Conservation (phyloP, 495 filamentous ascomycete species). For the Usnea hakonensis region DNA sequence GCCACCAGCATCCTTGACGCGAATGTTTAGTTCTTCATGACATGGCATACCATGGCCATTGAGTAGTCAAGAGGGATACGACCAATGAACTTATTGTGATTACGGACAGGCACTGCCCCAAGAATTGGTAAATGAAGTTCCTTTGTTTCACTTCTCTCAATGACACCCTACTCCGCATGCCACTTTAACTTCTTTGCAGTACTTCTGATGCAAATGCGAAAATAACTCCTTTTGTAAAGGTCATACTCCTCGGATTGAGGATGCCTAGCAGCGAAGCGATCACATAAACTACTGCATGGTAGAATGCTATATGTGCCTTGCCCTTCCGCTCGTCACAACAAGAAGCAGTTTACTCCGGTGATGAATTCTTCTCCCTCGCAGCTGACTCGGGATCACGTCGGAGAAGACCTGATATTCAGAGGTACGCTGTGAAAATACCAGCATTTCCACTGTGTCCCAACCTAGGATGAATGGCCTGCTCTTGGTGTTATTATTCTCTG, state of each 20-base stretch:
- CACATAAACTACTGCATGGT: too few relatives aligned
- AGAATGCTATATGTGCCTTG: too few relatives aligned
- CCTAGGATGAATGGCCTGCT: too few relatives aligned
- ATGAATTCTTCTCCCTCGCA: neutral
- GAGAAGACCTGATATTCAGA: too few relatives aligned
- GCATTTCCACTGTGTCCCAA: too few relatives aligned
- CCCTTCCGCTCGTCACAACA: neutral
- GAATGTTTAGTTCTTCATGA: conserved; percentile 18
- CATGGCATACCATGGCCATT: too few relatives aligned
- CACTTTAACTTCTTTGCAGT: neutral
- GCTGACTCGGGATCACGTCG: neutral
- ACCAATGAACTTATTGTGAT: neutral
- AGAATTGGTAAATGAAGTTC: neutral
- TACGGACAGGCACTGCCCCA: neutral
- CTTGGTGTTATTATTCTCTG: too few relatives aligned
- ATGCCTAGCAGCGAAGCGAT: too few relatives aligned
- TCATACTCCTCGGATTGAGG: neutral
- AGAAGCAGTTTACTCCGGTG: neutral
- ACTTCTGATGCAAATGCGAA: neutral
- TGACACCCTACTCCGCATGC: neutral
- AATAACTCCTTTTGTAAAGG: neutral
- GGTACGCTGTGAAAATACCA: too few relatives aligned
- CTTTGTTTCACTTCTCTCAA: neutral
- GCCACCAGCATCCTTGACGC: conserved; percentile 1
- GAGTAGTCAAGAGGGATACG: neutral